phyloP scores from a whole-genome alignment of 78 protist genomes.

The Dictyostelium brefeldianum region DNA sequence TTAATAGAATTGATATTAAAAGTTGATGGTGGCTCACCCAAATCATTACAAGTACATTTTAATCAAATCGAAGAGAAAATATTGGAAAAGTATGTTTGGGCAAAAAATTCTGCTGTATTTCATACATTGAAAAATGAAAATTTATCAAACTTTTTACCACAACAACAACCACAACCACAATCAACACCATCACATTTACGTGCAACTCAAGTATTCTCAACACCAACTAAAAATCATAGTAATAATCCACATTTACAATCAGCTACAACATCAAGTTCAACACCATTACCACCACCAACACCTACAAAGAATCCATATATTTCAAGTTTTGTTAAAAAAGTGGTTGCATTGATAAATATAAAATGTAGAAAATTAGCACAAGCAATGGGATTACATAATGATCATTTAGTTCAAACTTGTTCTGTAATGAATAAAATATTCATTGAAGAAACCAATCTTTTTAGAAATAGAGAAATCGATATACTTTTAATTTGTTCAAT shows the following conservation, averaged over 20 bases:
- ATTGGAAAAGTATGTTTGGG: constrained; percentile 59
- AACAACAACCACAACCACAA: neutral
- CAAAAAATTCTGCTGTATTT: neutral
- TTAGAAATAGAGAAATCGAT: constrained; percentile 34
- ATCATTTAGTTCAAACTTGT: neutral
- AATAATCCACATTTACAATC: neutral
- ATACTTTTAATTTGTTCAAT: constrained; percentile 24
- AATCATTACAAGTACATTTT: constrained; percentile 11
- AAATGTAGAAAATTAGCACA: constrained; percentile 18
- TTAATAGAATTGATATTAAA: constrained; percentile 24
- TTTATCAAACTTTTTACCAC: neutral
- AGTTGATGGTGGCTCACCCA: constrained; percentile 2
- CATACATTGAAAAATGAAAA: neutral
- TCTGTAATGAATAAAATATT: neutral
- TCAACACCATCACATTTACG: neutral
- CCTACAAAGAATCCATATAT: neutral
- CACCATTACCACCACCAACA: neutral
- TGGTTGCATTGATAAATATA: neutral
- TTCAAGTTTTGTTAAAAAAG: constrained; percentile 33
- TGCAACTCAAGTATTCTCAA: constrained; percentile 10
- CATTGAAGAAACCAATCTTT: neutral
- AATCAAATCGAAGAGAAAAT: constrained; percentile 39
- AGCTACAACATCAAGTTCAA: neutral
- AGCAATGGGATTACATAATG: neutral
- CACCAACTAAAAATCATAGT: constrained; percentile 39